Percentiles rank a stretch among this genome's conserved stretches.
phyloP scores from a whole-genome alignment of 352 stramenopile genomes.

The Phytophthora fragariae region DNA sequence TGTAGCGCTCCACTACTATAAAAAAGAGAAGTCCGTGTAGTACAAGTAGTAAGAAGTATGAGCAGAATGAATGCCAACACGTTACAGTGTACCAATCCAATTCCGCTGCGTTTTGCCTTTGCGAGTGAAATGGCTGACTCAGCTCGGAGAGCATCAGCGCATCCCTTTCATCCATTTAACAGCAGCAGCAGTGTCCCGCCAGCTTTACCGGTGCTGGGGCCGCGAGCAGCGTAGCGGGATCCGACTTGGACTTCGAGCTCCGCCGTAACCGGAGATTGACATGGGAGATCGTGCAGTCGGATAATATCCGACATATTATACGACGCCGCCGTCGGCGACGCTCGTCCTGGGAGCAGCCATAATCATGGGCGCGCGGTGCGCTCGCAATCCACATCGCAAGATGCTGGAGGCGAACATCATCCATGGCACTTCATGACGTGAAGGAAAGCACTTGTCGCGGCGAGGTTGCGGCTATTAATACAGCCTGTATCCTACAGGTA shows the following conservation, averaged over 20 bases:
- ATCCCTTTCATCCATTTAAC: constrained; percentile 2
- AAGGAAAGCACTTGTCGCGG: constrained; percentile 4
- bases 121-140: not conserved
- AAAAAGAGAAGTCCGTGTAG: constrained; percentile 35
- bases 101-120: not conserved
- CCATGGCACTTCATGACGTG: no score
- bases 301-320: constrained; percentile 5
- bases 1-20: constrained; percentile 53
- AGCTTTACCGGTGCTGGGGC: constrained; percentile 4
- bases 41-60: constrained; percentile 28
- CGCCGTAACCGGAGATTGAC: constrained; percentile 8
- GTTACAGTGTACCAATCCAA: constrained; percentile 14
- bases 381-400: constrained; percentile 25
- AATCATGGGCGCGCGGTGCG: constrained; percentile 18
- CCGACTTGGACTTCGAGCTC: not conserved
- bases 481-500: no score
- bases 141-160: not conserved
- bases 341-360: constrained; percentile 13
- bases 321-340: constrained; percentile 14
- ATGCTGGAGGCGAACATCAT: constrained; percentile 7
- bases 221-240: not conserved
- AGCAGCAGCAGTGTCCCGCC: not conserved
- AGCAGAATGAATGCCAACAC: constrained; percentile 39
- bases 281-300: constrained; percentile 20
- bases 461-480: not conserved